Evolutionary conservation across 1,139 yeast species (phyloP).

Genomic region (Tardiomyces digboiensis): DNA sequence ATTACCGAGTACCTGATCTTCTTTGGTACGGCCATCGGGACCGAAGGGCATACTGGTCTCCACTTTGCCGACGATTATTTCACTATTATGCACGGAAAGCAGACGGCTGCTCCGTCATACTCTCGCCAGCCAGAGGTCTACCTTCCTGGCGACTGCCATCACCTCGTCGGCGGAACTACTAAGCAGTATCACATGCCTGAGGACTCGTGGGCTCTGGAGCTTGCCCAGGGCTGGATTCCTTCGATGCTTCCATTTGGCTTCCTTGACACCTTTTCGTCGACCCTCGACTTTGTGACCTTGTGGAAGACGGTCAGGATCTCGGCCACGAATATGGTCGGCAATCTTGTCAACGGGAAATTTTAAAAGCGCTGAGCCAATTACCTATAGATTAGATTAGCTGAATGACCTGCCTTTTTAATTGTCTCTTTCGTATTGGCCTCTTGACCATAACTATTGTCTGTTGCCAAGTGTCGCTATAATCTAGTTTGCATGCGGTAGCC

Average conservation of each 20-base stretch:
- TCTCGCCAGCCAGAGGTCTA: slow-evolving; percentile 56
- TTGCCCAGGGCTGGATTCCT: slow-evolving; percentile 99
- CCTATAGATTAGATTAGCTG: no score
- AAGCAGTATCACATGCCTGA: slow-evolving; percentile 84
- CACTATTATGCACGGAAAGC: slow-evolving; percentile 75
- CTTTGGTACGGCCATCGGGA: slow-evolving; percentile 84
- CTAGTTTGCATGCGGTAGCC: no score
- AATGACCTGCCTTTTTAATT: no score
- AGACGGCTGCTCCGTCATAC: slow-evolving; percentile 59
- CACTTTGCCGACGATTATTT: slow-evolving; percentile 97
- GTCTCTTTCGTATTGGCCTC: no score
- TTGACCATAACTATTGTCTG: no score
- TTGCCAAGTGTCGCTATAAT: no score
- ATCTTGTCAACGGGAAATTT: slow-evolving; percentile 60
- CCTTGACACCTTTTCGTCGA: slow-evolving; percentile 67
- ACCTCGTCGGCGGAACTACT: slow-evolving; percentile 56
- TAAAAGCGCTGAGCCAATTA: slow-evolving; percentile 28
- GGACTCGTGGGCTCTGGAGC: slow-evolving; percentile 80
- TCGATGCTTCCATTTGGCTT: slow-evolving; percentile 96
- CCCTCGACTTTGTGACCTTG: slow-evolving; percentile 67
- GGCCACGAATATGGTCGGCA: slow-evolving; percentile 64
- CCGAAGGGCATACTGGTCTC: slow-evolving; percentile 93
- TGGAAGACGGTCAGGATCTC: slow-evolving; percentile 62
- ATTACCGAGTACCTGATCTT: slow-evolving; percentile 83
- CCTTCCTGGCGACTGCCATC: slow-evolving; percentile 67